Base-by-base conservation (phyloP, 306 rosid species). In the Rosa rugosa region DNA sequence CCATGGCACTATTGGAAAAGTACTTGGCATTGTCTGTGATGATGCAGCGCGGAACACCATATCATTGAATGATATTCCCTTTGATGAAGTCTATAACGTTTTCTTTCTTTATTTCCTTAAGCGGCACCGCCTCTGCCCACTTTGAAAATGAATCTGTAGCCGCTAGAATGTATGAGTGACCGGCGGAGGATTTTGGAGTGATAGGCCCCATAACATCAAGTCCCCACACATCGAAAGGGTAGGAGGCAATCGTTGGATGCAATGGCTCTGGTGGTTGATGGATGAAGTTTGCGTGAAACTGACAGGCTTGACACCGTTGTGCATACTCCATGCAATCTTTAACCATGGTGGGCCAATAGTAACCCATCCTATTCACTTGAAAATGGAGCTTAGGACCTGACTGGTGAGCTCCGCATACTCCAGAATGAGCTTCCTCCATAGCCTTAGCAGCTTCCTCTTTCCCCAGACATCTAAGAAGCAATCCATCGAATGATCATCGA, bases 41-140 rank as follows among this genome's bases (percentile, higher is more conserved):
- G 13, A 57, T 57, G 5, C n/a, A 57, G 2, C 2, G 31, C 1
- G 41, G 68, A 3, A 63, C 20, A 12, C 42, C 41, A 31, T 63
- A 23, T 0, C n/a, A 4, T 0, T 63, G 41, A 0, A 63, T 63
- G 2, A 31, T 63, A 0, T 14, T 0, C 4, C 3, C 3, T 0
- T 5, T 63, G 10, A 63, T 63, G 18, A 63, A 63, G 20, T 63
- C 4, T 5, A 63, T 1, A 0, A 63, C 17, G 2, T 1, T 54
- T 25, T 54, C 62, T 8, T 20, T 54, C 62, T 54, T 20, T 54
- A 54, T n/a, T 10, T 20, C 25, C 0, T 54, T 54, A 4, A 54
- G 62, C 27, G 11, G 25, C 20, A 54, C 4, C 11, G 8, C 27
- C 27, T 54, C 27, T 20, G 62, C 10, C 62, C 27, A 20, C 62